Percentiles rank a stretch among this genome's conserved stretches.
These are phyloP conservation scores for Zygosaccharomyces lentus DNA, from an alignment of 805 yeast species.

Conservation along the genomic window DNA sequence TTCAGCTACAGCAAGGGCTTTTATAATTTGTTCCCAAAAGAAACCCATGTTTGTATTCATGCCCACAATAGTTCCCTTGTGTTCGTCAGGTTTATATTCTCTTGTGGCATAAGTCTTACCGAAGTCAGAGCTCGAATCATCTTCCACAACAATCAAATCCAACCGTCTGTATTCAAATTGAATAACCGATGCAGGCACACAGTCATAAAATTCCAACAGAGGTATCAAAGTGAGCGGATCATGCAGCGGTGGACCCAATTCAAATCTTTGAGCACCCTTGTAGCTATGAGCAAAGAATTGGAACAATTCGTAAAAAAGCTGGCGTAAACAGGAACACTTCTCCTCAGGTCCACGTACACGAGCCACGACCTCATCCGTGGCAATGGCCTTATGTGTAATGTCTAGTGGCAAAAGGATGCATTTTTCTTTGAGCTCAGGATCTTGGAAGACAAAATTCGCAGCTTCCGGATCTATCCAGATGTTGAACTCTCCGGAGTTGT, in stretches of 20 bases:
- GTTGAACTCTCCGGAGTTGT: conserved; percentile 68
- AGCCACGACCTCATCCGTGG: conserved; percentile 38
- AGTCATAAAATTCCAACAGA: conserved; percentile 43
- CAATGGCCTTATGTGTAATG: conserved; percentile 60
- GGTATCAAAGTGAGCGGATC: conserved; percentile 72
- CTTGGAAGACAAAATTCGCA: conserved; percentile 52
- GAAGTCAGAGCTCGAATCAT: conserved; percentile 46
- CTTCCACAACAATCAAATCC: conserved; percentile 27
- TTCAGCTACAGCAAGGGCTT: conserved; percentile 39
- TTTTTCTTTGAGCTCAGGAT: conserved; percentile 44
- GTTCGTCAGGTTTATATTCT: conserved; percentile 26
- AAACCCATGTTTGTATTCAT: conserved; percentile 37
- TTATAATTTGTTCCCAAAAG: conserved; percentile 46
- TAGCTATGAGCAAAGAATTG: conserved; percentile 47
- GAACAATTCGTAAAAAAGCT: conserved; percentile 51
- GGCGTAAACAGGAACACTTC: conserved; percentile 44
- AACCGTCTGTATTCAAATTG: conserved; percentile 21
- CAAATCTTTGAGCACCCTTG: conserved; percentile 41
- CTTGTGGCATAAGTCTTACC: conserved; percentile 49
- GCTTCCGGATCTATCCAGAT: conserved; percentile 73
- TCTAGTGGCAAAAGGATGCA: conserved; percentile 61
- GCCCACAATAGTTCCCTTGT: conserved; percentile 40
- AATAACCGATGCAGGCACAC: conserved; percentile 23
- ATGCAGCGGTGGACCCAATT: conserved; percentile 69
- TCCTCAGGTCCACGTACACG: conserved; percentile 37